Percentiles rank a stretch among this genome's conserved stretches.
phyloP scores from a whole-genome alignment of 129 eudicot species.

The Centella asiatica region DNA sequence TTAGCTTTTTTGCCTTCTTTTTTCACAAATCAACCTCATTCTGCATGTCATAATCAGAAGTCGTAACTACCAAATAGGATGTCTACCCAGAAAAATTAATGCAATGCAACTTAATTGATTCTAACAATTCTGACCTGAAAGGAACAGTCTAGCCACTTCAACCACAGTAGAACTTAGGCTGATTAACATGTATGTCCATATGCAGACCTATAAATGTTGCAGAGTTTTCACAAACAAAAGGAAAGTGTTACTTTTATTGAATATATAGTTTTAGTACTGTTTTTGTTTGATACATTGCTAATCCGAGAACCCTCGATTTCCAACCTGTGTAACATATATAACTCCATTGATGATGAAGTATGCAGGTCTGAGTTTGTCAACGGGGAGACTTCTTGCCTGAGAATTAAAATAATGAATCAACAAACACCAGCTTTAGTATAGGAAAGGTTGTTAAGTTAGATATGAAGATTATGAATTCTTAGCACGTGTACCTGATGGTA shows the following conservation, averaged over 20 bases:
- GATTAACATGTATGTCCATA: constrained; percentile 45
- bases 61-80: too few relatives aligned
- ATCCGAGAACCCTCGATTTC: neutral
- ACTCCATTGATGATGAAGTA: constrained; percentile 41
- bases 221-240: constrained; percentile 10
- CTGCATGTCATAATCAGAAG: too few relatives aligned
- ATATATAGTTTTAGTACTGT: neutral
- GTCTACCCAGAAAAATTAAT: neutral
- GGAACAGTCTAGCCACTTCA: constrained; percentile 46
- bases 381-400: constrained; percentile 67
- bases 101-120: neutral
- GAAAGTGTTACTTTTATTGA: neutral
- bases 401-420: constrained; percentile 10
- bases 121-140: constrained; percentile 34
- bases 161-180: constrained; percentile 29
- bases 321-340: constrained; percentile 55
- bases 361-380: constrained; percentile 44
- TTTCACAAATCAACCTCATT: neutral
- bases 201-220: constrained; percentile 29
- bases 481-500: constrained; percentile 57
- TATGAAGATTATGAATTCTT: neutral
- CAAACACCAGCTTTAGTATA: neutral
- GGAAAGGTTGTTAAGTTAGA: neutral
- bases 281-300: neutral
- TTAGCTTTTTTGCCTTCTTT: neutral